Evolutionary conservation across 1,284 basidiomycete species (phyloP).

Genomic region (Coniferiporia weirii): DNA sequence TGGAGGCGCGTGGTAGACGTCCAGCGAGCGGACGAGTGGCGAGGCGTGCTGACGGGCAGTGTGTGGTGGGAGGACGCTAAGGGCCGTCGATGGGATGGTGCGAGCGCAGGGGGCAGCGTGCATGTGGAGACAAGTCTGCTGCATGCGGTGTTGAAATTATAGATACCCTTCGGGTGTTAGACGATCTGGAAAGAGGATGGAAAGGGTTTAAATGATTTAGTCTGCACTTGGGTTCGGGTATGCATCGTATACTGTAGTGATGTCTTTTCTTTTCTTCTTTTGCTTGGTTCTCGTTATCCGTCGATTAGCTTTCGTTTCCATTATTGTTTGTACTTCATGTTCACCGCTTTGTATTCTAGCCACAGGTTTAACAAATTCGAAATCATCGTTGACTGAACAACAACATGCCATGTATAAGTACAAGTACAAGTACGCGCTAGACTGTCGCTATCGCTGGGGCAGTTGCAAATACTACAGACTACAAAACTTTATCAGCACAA

Average conservation of each 20-base stretch:
- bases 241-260: no score
- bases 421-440: background rate
- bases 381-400: no score
- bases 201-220: no score
- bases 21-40: background rate
- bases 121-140: slow-evolving; percentile 2
- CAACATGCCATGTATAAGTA: background rate
- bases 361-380: no score
- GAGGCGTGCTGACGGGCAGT: background rate
- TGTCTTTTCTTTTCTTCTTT: no score
- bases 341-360: no score
- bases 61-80: background rate
- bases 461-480: background rate
- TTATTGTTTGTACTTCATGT: no score
- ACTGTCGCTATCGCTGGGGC: background rate
- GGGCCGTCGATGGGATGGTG: background rate
- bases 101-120: background rate
- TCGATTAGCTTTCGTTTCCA: no score
- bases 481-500: background rate
- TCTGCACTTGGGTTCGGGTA: no score
- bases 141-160: slow-evolving; percentile 2
- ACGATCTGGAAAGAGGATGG: background rate
- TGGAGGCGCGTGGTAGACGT: background rate
- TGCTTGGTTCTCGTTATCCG: no score
- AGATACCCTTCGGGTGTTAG: background rate